These are phyloP conservation scores for Arachnomyces sp. DNA, from an alignment of 2,329 filamentous ascomycete species.

Conservation along the genomic window DNA sequence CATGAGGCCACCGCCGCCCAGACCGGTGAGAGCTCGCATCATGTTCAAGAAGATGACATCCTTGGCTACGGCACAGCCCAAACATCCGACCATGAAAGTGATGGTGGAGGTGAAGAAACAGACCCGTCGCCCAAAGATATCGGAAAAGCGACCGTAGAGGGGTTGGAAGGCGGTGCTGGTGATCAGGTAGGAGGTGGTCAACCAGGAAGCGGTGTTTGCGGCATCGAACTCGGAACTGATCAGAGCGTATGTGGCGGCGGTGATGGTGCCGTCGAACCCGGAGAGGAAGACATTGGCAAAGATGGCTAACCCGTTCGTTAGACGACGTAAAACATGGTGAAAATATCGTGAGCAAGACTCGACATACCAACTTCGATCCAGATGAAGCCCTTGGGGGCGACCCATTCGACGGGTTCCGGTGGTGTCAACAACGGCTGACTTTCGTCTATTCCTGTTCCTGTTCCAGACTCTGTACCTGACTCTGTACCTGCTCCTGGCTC, in stretches of 20 bases:
- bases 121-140: slow-evolving; percentile 55
- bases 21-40: slow-evolving; percentile 62
- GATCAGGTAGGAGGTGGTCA: slow-evolving; percentile 59
- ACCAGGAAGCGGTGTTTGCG: slow-evolving; percentile 38
- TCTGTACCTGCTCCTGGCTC: neutral
- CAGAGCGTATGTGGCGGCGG: slow-evolving; percentile 36
- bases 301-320: slow-evolving; percentile 45
- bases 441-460: slow-evolving; percentile 15
- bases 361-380: slow-evolving; percentile 48
- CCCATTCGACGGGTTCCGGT: slow-evolving; percentile 30
- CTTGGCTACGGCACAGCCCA: slow-evolving; percentile 61
- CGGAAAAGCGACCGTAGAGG: slow-evolving; percentile 63
- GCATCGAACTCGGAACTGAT: slow-evolving; percentile 43
- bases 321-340: neutral
- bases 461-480: neutral
- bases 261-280: slow-evolving; percentile 43
- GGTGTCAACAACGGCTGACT: slow-evolving; percentile 18
- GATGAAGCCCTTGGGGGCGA: slow-evolving; percentile 45
- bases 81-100: slow-evolving; percentile 57
- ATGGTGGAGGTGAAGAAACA: slow-evolving; percentile 58
- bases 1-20: slow-evolving; percentile 66
- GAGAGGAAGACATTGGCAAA: slow-evolving; percentile 59
- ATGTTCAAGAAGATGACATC: slow-evolving; percentile 64
- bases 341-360: neutral
- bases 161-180: slow-evolving; percentile 63